These are phyloP conservation scores for Asterochloris erici DNA, from an alignment of 139 green algal genomes.

Conservation along the genomic window DNA sequence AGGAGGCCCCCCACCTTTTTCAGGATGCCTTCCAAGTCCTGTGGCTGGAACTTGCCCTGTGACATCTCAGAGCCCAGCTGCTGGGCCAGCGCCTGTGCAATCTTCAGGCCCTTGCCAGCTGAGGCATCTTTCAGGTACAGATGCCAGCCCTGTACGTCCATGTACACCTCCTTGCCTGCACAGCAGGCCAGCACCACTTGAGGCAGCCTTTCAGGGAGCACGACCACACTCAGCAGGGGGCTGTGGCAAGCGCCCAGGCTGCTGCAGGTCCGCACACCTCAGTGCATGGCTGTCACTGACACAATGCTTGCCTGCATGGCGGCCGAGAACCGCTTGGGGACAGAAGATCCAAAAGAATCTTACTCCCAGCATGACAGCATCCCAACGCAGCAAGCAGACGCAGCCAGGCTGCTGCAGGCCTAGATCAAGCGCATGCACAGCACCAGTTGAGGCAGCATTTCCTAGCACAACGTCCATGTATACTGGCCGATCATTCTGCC, in stretches of 20 bases:
- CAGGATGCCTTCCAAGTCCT: neutral
- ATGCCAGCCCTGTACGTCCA: conserved; percentile 68
- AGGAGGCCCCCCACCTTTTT: neutral
- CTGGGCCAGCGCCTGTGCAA: conserved; percentile 16
- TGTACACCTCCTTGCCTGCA: conserved; percentile 52
- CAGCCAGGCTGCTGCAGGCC: no score
- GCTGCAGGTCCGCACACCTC: no score
- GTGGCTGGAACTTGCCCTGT: neutral
- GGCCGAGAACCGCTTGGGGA: no score
- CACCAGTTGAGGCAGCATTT: no score
- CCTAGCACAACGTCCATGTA: no score
- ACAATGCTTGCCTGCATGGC: no score
- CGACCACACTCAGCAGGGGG: neutral
- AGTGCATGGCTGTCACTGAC: neutral
- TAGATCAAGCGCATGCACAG: no score
- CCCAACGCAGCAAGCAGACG: no score
- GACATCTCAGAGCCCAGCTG: conserved; percentile 7
- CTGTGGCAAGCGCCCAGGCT: no score
- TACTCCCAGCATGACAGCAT: no score
- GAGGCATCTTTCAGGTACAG: conserved; percentile 53
- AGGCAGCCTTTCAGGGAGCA: neutral
- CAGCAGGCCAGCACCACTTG: neutral
- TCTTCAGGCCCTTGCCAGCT: conserved; percentile 20
- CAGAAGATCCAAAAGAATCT: no score
- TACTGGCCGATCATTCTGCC: no score